A percentile compares a stretch with the other conserved stretches of the same genome.
These are phyloP conservation scores for Aspergillus cavernicola DNA, from an alignment of 495 filamentous ascomycete genomes.

Conservation along the genomic window DNA sequence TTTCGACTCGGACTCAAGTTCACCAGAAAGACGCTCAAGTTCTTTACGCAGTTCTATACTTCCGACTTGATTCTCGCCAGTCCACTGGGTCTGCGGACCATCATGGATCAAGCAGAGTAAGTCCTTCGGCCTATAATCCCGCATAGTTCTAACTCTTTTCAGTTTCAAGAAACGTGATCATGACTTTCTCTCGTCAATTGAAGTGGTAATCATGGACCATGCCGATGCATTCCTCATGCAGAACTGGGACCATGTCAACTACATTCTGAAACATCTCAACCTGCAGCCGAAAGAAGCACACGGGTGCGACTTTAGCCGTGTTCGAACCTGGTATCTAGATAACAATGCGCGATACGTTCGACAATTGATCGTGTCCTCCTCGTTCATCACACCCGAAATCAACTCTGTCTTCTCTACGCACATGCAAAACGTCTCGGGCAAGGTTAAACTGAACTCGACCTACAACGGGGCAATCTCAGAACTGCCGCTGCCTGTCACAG, in stretches of 20 bases:
- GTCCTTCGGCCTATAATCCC: conserved; percentile 2
- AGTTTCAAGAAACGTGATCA: conserved; percentile 73
- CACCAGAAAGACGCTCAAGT: conserved; percentile 90
- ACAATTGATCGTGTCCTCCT: conserved; percentile 75
- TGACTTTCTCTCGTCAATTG: conserved; percentile 91
- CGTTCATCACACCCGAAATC: conserved; percentile 86
- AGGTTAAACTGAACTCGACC: conserved; percentile 61
- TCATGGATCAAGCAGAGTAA: conserved; percentile 69
- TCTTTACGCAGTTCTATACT: conserved; percentile 91
- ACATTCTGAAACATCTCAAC: conserved; percentile 88
- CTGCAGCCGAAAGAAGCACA: conserved; percentile 84
- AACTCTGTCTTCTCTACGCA: conserved; percentile 71
- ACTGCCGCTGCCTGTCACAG: conserved; percentile 59
- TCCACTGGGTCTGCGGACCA: conserved; percentile 83
- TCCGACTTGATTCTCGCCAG: conserved; percentile 92
- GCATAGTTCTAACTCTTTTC: conserved; percentile 12
- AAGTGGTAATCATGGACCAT: conserved; percentile 85
- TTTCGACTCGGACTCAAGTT: conserved; percentile 93
- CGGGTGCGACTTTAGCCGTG: conserved; percentile 89
- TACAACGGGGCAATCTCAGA: conserved; percentile 65
- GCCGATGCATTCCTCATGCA: conserved; percentile 95
- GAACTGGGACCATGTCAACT: conserved; percentile 95
- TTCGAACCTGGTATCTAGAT: conserved; percentile 89
- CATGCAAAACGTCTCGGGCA: conserved; percentile 77
- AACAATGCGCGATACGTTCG: conserved; percentile 73